A percentile compares a stretch with the other conserved stretches of the same genome.
These are phyloP conservation scores for Coniella lustricola DNA, from an alignment of 2,329 filamentous ascomycete species.

Conservation along the genomic window DNA sequence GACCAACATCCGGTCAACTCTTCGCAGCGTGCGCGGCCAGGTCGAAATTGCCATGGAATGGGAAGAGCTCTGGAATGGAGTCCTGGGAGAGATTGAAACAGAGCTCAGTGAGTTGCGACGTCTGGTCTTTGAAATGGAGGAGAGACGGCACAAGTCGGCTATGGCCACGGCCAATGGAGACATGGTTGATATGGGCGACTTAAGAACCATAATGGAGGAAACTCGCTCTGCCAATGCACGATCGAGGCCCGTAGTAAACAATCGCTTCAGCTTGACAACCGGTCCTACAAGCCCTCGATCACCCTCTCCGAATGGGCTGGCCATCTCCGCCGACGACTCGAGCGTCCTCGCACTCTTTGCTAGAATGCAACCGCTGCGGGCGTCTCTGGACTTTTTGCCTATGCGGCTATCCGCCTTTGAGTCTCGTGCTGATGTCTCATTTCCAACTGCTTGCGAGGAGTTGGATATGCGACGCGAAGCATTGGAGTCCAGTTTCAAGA, in stretches of 20 bases:
- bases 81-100: constrained; percentile 85
- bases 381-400: constrained; percentile 89
- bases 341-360: constrained; percentile 86
- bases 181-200: constrained; percentile 72
- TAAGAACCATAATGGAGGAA: constrained; percentile 91
- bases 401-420: constrained; percentile 90
- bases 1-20: constrained; percentile 69
- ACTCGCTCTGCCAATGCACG: constrained; percentile 53
- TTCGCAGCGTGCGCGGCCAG: constrained; percentile 77
- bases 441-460: constrained; percentile 88
- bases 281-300: constrained; percentile 58
- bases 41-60: constrained; percentile 98
- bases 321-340: constrained; percentile 69
- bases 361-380: constrained; percentile 86
- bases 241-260: constrained; percentile 43
- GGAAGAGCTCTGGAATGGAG: constrained; percentile 93
- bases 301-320: constrained; percentile 52
- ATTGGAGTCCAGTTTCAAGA: constrained; percentile 80
- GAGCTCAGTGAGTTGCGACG: constrained; percentile 60
- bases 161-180: constrained; percentile 56
- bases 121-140: constrained; percentile 96
- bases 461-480: constrained; percentile 66
- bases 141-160: constrained; percentile 77
- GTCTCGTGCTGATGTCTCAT: constrained; percentile 65
- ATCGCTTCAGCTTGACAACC: constrained; percentile 61